Base-by-base conservation (phyloP, 148 eudicot species). In the Bassia scoparia region DNA sequence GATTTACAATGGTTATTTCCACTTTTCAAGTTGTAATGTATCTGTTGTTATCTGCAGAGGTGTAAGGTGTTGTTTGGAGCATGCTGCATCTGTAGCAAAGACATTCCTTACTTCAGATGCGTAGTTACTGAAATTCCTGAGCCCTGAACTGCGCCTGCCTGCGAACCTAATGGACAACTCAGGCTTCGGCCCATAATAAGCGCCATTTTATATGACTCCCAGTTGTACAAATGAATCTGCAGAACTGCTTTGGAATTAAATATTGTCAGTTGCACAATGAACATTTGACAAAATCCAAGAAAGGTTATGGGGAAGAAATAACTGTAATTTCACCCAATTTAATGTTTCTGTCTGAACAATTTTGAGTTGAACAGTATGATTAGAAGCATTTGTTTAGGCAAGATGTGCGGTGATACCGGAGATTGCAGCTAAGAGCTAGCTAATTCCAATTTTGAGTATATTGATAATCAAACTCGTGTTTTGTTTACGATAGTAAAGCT, bases 51-150 rank as follows among this genome's bases (percentile, higher is more conserved):
- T 74, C 58, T 21, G 38, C 41, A 86, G 92, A 89, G 86, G 79
- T n/a, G 92, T 88, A 61, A 88, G 92, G 81, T 88, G 92, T 71
- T 88, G 92, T 76, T 77, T 88, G 79, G 92, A 86, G 82, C 87
- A 88, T 77, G 86, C 92, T 55, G 84, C 92, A 4, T 88, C 92
- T 37, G 92, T 88, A 27, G 92, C 92, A 31, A 86, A 62, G 74
- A 82, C 87, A 21, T 88, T 88, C 81, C 86, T 88, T 21, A 88
- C 89, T 33, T 88, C 92, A 49, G 92, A 88, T 71, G 92, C 92
- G 92, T 88, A 2, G 92, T 88, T 67, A 84, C 85, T 48, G 89
- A 88, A 72, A 86, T 86, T 72, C 79, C 79, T 21, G 82, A 82
- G 82, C 87, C 91, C 16, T 87, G 86, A 77, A 78, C 71, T 29